Conservation (phyloP, 2,329 filamentous ascomycete species). For the Trichoderma simmonsii region DNA sequence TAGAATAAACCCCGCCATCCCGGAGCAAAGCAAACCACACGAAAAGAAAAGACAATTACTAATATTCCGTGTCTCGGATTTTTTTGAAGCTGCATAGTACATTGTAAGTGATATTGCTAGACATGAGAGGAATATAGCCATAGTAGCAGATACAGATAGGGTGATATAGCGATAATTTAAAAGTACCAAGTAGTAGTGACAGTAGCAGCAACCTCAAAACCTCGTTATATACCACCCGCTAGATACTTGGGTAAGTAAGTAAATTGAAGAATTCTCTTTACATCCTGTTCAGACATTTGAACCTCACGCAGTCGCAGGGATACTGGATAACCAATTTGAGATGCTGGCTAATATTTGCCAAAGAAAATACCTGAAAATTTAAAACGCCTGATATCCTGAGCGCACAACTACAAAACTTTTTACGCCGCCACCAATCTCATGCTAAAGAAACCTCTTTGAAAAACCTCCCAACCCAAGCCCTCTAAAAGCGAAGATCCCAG, state of each 20-base stretch:
- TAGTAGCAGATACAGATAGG: neutral
- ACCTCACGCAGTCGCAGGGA: neutral
- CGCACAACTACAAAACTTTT: neutral
- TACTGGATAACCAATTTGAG: neutral
- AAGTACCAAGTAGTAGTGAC: neutral
- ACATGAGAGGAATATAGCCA: neutral
- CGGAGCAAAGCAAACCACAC: neutral
- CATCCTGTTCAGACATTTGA: neutral
- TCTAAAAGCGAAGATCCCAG: constrained; percentile 63
- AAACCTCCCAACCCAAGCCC: neutral
- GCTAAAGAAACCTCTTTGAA: neutral
- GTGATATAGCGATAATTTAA: neutral
- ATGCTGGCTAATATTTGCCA: neutral
- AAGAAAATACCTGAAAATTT: neutral
- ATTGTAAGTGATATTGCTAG: neutral
- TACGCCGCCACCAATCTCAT: neutral
- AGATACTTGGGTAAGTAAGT: too few species aligned
- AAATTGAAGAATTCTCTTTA: neutral
- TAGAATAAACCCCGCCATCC: constrained; percentile 15
- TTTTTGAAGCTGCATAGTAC: neutral
- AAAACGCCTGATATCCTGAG: constrained; percentile 8
- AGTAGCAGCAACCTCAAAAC: neutral
- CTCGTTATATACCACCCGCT: too few species aligned
- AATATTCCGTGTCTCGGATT: neutral
- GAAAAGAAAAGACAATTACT: neutral